phyloP scores from a whole-genome alignment of 306 rosid genomes.

The Cucurbita moschata region DNA sequence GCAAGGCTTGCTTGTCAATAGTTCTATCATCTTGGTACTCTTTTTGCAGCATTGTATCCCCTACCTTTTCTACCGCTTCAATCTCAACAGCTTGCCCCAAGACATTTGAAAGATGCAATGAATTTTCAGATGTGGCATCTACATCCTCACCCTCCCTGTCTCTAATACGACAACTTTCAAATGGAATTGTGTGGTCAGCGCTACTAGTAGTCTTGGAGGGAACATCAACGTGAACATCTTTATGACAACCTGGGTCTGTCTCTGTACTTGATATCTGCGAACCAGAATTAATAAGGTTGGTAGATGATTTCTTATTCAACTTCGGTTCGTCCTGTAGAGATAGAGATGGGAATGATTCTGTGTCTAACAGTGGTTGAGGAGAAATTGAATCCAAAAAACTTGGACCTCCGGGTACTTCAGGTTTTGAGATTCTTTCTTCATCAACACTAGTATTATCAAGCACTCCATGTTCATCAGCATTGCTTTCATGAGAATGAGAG shows the following conservation, averaged over 20 bases:
- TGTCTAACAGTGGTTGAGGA: conserved; percentile 16
- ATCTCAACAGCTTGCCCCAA: conserved; percentile 23
- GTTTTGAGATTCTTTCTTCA: conserved; percentile 23
- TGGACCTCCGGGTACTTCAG: conserved; percentile 21
- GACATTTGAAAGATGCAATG: conserved; percentile 19
- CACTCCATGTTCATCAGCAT: conserved; percentile 15
- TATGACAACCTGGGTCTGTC: conserved; percentile 21
- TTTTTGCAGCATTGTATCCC: conserved; percentile 16
- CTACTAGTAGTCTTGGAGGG: conserved; percentile 23
- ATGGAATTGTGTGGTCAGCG: conserved; percentile 14
- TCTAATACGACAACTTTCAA: conserved; percentile 20
- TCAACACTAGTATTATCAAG: conserved; percentile 15
- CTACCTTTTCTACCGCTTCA: conserved; percentile 15
- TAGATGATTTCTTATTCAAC: conserved; percentile 19
- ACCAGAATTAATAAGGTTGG: conserved; percentile 9
- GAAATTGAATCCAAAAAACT: conserved; percentile 22
- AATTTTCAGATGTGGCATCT: conserved; percentile 21
- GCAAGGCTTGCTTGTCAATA: conserved; percentile 15
- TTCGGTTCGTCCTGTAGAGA: conserved; percentile 15
- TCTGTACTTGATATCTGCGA: conserved; percentile 20
- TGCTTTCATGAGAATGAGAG: conserved; percentile 16
- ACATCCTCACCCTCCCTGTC: conserved; percentile 22
- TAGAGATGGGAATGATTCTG: conserved; percentile 15
- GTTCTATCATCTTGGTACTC: conserved; percentile 20
- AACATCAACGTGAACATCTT: conserved; percentile 13